phyloP scores from a whole-genome alignment of 2,329 filamentous ascomycete species.

The Penicillium sp. region DNA sequence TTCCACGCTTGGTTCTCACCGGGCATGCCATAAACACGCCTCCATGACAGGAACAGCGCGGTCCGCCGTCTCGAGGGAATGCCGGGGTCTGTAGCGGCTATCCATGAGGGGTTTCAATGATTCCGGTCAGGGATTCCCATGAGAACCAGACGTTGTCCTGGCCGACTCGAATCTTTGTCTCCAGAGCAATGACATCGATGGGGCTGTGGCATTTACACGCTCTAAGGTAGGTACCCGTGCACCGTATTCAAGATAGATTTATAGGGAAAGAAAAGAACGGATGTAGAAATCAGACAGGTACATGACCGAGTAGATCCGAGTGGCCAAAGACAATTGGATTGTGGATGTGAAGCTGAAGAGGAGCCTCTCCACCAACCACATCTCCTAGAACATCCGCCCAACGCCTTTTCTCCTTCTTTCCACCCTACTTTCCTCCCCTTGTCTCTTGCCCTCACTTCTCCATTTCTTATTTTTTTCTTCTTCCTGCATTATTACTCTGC shows the following conservation, averaged over 20 bases:
- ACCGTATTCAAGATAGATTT: neutral
- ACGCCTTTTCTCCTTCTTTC: constrained; percentile 20
- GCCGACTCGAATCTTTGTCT: constrained; percentile 2
- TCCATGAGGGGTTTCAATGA: neutral
- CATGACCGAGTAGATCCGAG: neutral
- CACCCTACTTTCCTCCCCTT: constrained; percentile 14
- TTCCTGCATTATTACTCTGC: constrained; percentile 17
- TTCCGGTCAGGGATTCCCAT: neutral
- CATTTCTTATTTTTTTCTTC: constrained; percentile 22
- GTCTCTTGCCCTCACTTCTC: constrained; percentile 10
- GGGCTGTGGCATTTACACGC: constrained; percentile 16
- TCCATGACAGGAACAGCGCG: constrained; percentile 1
- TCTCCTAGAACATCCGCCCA: constrained; percentile 23
- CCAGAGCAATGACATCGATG: constrained; percentile 20
- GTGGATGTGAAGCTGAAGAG: constrained; percentile 24
- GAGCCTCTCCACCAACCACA: constrained; percentile 23
- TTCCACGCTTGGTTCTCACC: constrained; percentile 10
- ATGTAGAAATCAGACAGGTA: neutral
- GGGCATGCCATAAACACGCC: constrained; percentile 8
- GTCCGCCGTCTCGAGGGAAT: neutral
- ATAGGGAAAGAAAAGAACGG: neutral
- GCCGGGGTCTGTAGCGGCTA: neutral
- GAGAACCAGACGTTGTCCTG: neutral
- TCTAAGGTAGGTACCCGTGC: too few species aligned
- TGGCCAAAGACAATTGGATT: constrained; percentile 15